Conservation (phyloP, 2,329 filamentous ascomycete species). For the Penicillium sp. region DNA sequence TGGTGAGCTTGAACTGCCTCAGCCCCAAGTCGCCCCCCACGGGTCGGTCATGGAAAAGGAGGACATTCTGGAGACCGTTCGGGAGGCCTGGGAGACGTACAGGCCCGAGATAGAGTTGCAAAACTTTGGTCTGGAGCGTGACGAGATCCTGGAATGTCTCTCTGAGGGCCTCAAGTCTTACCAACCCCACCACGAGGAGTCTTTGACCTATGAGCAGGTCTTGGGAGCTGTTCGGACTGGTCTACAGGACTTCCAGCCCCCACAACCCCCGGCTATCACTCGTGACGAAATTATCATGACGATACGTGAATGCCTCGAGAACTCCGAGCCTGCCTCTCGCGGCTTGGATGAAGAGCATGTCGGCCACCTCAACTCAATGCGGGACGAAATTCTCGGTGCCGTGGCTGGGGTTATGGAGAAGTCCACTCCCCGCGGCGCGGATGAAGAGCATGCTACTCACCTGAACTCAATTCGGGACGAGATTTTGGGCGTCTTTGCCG, state of each 20-base stretch:
- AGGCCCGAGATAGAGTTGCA: slow-evolving; percentile 91
- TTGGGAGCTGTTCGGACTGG: slow-evolving; percentile 82
- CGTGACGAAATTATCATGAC: slow-evolving; percentile 80
- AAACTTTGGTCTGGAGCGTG: slow-evolving; percentile 83
- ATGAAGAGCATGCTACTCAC: slow-evolving; percentile 13
- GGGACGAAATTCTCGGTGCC: slow-evolving; percentile 62
- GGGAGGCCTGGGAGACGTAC: slow-evolving; percentile 89
- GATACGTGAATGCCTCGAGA: slow-evolving; percentile 81
- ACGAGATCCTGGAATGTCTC: slow-evolving; percentile 84
- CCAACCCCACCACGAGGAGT: slow-evolving; percentile 51
- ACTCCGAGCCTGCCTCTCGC: slow-evolving; percentile 57
- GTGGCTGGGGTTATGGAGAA: slow-evolving; percentile 36
- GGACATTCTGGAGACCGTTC: slow-evolving; percentile 80
- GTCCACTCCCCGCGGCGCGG: slow-evolving; percentile 1
- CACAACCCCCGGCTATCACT: slow-evolving; percentile 66
- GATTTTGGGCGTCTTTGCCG: slow-evolving; percentile 28
- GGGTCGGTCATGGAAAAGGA: slow-evolving; percentile 65
- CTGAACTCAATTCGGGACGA: slow-evolving; percentile 15
- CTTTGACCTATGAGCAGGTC: slow-evolving; percentile 78
- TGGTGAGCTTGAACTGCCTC: slow-evolving; percentile 57
- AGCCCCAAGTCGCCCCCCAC: slow-evolving; percentile 54
- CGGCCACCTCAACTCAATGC: slow-evolving; percentile 26
- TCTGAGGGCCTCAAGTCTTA: slow-evolving; percentile 82
- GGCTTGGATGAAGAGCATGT: slow-evolving; percentile 25
- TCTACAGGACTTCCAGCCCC: slow-evolving; percentile 75